phyloP scores from a whole-genome alignment of 352 stramenopile species.

The Pythium phragmitis region DNA sequence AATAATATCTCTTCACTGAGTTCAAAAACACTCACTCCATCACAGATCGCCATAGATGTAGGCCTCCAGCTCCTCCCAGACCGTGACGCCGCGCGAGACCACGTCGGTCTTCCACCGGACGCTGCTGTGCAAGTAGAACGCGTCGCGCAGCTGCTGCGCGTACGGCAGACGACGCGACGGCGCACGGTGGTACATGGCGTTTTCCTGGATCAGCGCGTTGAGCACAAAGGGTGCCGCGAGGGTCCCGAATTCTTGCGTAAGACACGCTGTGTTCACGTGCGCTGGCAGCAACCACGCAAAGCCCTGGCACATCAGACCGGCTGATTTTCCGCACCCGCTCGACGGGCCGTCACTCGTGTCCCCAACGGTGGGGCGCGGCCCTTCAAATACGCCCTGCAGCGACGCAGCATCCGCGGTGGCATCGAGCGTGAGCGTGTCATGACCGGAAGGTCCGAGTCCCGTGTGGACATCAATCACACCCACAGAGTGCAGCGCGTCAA shows the following conservation, averaged over 20 bases:
- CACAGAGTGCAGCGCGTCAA: slow-evolving; percentile 49
- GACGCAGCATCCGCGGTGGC: slow-evolving; percentile 5
- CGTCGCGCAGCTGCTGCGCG: slow-evolving; percentile 62
- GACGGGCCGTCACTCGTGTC: slow-evolving; percentile 33
- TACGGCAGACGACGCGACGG: slow-evolving; percentile 46
- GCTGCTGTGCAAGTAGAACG: slow-evolving; percentile 78
- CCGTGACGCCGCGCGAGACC: slow-evolving; percentile 41
- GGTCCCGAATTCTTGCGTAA: slow-evolving; percentile 76
- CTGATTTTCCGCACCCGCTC: slow-evolving; percentile 54
- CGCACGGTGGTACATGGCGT: slow-evolving; percentile 51
- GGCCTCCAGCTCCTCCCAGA: slow-evolving; percentile 47
- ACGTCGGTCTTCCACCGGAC: slow-evolving; percentile 61
- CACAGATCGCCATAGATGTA: slow-evolving; percentile 8
- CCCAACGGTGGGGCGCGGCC: slow-evolving; percentile 19
- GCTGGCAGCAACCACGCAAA: slow-evolving; percentile 32
- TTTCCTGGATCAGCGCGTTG: slow-evolving; percentile 64
- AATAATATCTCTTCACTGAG: too few species aligned
- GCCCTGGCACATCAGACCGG: slow-evolving; percentile 45
- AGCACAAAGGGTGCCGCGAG: slow-evolving; percentile 57
- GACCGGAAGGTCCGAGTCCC: slow-evolving; percentile 70
- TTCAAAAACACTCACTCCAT: too few species aligned
- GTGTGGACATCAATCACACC: slow-evolving; percentile 94
- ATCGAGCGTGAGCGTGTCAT: slow-evolving; percentile 47
- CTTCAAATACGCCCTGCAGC: slow-evolving; percentile 24
- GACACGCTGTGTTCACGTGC: slow-evolving; percentile 36